A percentile compares a stretch with the other conserved stretches of the same genome.
Conservation (phyloP, 345 rosid genomes). For the Murraya koenigii region DNA sequence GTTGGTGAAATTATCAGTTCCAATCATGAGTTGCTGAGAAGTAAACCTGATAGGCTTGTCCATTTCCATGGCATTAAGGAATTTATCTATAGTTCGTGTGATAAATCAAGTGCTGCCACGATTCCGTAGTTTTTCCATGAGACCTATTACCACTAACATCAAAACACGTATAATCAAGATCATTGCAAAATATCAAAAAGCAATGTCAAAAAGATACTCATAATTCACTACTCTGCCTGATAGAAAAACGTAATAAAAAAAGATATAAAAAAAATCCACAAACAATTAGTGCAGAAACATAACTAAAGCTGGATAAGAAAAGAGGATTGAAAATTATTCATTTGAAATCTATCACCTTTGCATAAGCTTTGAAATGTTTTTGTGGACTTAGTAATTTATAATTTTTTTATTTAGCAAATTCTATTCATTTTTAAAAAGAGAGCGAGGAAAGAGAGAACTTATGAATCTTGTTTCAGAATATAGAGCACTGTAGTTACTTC, state of each 20-base stretch:
- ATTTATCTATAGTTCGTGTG: slow-evolving; percentile 3
- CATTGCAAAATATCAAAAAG: not conserved
- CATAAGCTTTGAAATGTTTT: too few relatives aligned
- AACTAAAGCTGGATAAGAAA: too few relatives aligned
- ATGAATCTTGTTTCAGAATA: not conserved
- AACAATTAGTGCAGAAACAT: too few relatives aligned
- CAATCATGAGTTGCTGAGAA: slow-evolving; percentile 14
- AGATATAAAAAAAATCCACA: too few relatives aligned
- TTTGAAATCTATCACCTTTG: too few relatives aligned
- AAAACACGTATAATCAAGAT: not conserved
- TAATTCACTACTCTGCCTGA: not conserved
- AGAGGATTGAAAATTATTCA: too few relatives aligned
- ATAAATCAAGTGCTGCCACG: not conserved
- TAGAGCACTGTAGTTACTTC: not conserved
- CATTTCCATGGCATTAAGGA: slow-evolving; percentile 13
- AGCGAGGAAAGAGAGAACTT: not conserved
- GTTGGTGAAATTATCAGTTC: slow-evolving; percentile 11
- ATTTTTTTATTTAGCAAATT: too few relatives aligned
- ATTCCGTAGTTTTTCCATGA: not conserved
- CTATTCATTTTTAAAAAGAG: too few relatives aligned
- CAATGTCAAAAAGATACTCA: too few relatives aligned
- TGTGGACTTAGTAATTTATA: too few relatives aligned
- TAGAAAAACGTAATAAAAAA: too few relatives aligned
- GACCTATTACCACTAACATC: not conserved
- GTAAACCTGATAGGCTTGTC: slow-evolving; percentile 22